Percentiles rank a stretch among this genome's conserved stretches.
Evolutionary conservation across 441 rosid species (phyloP).

Genomic region (Adansonia grandidieri): DNA sequence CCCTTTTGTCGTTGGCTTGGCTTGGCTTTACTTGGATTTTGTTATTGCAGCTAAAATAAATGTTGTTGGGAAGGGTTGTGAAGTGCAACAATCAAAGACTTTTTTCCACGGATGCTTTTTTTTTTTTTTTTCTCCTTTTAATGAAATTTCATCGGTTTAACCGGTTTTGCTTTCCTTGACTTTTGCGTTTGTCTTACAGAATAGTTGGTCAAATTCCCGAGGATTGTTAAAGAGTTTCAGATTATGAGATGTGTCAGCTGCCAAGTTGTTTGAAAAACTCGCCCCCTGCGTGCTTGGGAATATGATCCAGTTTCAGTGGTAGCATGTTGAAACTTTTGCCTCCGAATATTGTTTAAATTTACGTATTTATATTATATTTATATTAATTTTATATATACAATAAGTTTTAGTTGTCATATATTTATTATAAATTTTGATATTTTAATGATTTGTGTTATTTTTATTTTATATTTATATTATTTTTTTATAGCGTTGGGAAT

Average conservation of each 20-base stretch:
- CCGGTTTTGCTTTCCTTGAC: background rate
- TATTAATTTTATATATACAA: too few relatives aligned
- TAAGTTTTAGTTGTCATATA: too few relatives aligned
- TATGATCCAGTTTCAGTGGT: background rate
- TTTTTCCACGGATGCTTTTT: background rate
- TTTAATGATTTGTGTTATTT: too few relatives aligned
- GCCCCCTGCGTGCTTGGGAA: background rate
- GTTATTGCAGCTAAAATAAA: background rate
- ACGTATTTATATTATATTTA: too few relatives aligned
- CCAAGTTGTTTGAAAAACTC: background rate
- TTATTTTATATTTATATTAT: too few relatives aligned
- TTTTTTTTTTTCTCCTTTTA: too few relatives aligned
- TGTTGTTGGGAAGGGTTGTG: background rate
- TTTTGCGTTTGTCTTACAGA: background rate
- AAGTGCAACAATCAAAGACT: background rate
- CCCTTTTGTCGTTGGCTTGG: background rate
- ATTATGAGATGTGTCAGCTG: background rate
- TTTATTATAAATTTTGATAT: too few relatives aligned
- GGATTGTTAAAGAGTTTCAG: background rate
- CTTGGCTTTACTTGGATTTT: too few relatives aligned
- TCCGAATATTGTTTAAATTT: too few relatives aligned
- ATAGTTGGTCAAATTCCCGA: background rate
- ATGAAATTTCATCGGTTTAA: background rate
- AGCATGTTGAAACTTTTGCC: too few relatives aligned
- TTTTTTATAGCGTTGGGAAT: too few relatives aligned